phyloP scores from a whole-genome alignment of 2,329 filamentous ascomycete genomes.

The Aureobasidium mangrovei region DNA sequence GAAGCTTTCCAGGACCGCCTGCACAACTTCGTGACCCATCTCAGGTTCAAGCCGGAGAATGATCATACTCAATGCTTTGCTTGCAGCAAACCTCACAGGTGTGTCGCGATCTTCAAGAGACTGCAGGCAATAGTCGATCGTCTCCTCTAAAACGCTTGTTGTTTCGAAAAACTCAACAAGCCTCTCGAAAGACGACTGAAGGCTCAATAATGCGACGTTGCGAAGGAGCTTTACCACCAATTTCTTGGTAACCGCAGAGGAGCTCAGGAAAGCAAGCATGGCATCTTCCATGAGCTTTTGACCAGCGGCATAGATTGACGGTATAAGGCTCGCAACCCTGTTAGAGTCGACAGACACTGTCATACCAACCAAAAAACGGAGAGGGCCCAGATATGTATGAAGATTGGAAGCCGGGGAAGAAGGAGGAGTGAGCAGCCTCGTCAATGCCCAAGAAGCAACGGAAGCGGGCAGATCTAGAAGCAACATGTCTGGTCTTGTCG shows the following conservation, averaged over 20 bases:
- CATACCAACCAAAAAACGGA: constrained; percentile 72
- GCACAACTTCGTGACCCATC: constrained; percentile 80
- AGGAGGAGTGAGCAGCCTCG: constrained; percentile 43
- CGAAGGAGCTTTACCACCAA: constrained; percentile 77
- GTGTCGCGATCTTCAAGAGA: constrained; percentile 79
- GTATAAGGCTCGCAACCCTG: constrained; percentile 60
- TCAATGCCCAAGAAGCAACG: constrained; percentile 63
- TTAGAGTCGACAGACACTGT: constrained; percentile 63
- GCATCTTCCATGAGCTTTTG: constrained; percentile 49
- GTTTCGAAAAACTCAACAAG: constrained; percentile 27
- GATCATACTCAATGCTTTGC: constrained; percentile 84
- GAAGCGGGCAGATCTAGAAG: constrained; percentile 58
- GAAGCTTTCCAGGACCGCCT: constrained; percentile 66
- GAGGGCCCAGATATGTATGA: constrained; percentile 68
- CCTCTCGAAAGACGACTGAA: constrained; percentile 35
- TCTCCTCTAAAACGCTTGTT: constrained; percentile 54
- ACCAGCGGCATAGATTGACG: constrained; percentile 56
- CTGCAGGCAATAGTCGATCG: constrained; percentile 73
- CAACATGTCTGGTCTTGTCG: constrained; percentile 85
- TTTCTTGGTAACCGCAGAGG: constrained; percentile 74
- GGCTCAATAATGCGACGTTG: constrained; percentile 58
- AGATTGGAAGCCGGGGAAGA: constrained; percentile 42
- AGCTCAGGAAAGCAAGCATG: constrained; percentile 49
- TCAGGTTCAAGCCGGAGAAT: constrained; percentile 68
- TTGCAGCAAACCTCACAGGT: constrained; percentile 79